Conservation (phyloP, 2,329 filamentous ascomycete genomes). For the Neurospora sp. region DNA sequence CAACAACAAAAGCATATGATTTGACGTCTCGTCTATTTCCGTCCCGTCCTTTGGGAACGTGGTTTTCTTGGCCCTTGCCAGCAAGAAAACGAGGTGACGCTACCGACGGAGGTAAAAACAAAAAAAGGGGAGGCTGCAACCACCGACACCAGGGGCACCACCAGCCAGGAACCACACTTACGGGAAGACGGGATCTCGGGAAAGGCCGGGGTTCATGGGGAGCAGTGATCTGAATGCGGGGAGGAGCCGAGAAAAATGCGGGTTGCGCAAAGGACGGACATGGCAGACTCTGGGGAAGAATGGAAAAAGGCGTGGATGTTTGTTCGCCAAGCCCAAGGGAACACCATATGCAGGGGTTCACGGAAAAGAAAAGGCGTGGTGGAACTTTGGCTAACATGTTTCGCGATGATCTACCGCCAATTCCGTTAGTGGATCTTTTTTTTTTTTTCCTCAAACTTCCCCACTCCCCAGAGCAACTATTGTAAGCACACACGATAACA, state of each 20-base stretch:
- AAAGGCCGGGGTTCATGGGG: not conserved
- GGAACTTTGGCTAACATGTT: not conserved
- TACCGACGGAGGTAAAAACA: not conserved
- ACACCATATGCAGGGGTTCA: not conserved
- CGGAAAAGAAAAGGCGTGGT: not conserved
- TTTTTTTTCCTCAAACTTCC: not conserved
- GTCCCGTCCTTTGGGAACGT: not conserved
- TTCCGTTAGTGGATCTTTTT: not conserved
- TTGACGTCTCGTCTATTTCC: not conserved
- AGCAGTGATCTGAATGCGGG: not conserved
- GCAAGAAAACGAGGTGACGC: not conserved
- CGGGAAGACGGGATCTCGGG: not conserved
- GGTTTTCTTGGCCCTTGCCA: not conserved
- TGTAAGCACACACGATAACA: not conserved
- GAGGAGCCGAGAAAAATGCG: not conserved
- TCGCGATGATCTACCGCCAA: not conserved
- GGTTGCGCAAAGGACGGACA: not conserved
- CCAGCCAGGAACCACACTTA: not conserved
- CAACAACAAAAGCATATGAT: not conserved
- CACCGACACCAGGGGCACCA: not conserved
- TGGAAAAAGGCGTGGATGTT: not conserved
- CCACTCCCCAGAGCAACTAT: not conserved
- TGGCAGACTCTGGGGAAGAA: not conserved
- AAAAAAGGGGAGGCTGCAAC: not conserved
- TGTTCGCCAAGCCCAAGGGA: not conserved